These are phyloP conservation scores for Epichloe scottii DNA, from an alignment of 2,329 filamentous ascomycete genomes.

Conservation along the genomic window DNA sequence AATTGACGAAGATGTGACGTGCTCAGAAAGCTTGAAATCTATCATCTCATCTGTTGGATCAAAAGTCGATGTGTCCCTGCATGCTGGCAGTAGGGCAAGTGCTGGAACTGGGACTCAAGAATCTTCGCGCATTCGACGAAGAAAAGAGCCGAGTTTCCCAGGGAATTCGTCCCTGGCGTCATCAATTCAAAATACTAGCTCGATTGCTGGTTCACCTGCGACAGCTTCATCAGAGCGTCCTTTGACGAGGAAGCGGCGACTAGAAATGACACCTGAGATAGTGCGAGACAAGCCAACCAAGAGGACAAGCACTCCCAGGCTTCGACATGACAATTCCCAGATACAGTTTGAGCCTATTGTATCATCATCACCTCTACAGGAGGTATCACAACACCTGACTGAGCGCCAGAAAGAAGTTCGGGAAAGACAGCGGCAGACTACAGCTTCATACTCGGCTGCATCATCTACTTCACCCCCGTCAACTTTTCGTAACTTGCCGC, in stretches of 20 bases:
- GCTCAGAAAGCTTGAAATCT: slow-evolving; percentile 50
- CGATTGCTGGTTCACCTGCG: slow-evolving; percentile 5
- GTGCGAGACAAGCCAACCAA: slow-evolving; percentile 14
- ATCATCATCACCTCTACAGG: slow-evolving; percentile 36
- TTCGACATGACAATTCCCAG: slow-evolving; percentile 73
- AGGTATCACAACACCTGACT: slow-evolving; percentile 63
- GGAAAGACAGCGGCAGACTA: slow-evolving; percentile 56
- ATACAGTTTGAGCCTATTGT: slow-evolving; percentile 62
- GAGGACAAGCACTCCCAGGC: slow-evolving; percentile 32
- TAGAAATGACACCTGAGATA: slow-evolving; percentile 16
- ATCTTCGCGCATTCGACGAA: slow-evolving; percentile 33
- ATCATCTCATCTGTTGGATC: slow-evolving; percentile 49
- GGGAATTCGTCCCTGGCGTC: slow-evolving; percentile 18
- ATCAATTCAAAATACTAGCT: slow-evolving; percentile 13
- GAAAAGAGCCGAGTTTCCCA: slow-evolving; percentile 30
- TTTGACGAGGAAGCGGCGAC: slow-evolving; percentile 16
- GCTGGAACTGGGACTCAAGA: slow-evolving; percentile 27
- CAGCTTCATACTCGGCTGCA: slow-evolving; percentile 56
- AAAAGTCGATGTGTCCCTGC: slow-evolving; percentile 34
- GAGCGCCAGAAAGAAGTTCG: slow-evolving; percentile 69
- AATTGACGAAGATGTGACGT: slow-evolving; percentile 43
- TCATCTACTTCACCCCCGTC: slow-evolving; percentile 33
- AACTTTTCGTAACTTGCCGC: slow-evolving; percentile 11
- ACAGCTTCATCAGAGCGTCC: slow-evolving; percentile 11
- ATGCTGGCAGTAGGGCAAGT: slow-evolving; percentile 28